Percentiles rank a stretch among this genome's conserved stretches.
Conservation (phyloP, 2,329 filamentous ascomycete genomes). For the Diplodia corticola region DNA sequence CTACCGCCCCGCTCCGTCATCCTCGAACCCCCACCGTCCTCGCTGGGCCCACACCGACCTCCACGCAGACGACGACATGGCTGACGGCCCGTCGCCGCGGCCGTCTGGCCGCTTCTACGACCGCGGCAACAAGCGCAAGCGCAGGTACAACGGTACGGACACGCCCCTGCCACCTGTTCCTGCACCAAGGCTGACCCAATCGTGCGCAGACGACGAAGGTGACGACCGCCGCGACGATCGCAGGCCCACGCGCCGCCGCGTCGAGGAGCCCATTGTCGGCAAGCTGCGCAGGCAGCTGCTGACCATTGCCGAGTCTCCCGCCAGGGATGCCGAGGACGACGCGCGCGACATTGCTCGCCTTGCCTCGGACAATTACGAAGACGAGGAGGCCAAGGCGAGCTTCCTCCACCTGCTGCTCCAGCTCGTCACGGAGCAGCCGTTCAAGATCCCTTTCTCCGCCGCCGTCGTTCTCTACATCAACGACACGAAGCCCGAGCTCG, state of each 20-base stretch:
- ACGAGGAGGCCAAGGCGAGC: constrained; percentile 71
- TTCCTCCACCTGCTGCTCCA: constrained; percentile 76
- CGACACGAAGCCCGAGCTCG: constrained; percentile 71
- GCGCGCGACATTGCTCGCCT: constrained; percentile 54
- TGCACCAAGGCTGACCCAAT: neutral
- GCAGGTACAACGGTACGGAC: constrained; percentile 73
- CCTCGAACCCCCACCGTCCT: neutral
- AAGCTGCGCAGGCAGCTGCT: constrained; percentile 39
- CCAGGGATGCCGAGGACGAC: constrained; percentile 33
- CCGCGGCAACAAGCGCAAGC: constrained; percentile 63
- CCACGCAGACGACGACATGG: constrained; percentile 11
- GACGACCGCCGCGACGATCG: constrained; percentile 31
- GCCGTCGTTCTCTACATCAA: constrained; percentile 81
- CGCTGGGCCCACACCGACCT: neutral
- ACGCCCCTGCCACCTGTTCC: neutral
- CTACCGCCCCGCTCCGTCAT: constrained; percentile 3
- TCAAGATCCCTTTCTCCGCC: constrained; percentile 95
- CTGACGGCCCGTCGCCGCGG: constrained; percentile 27
- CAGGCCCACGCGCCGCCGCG: constrained; percentile 36
- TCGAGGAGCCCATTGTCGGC: constrained; percentile 37
- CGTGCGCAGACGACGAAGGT: constrained; percentile 29
- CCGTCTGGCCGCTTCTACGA: constrained; percentile 23
- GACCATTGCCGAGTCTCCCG: constrained; percentile 40
- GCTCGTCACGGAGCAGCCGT: constrained; percentile 84
- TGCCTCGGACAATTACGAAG: constrained; percentile 73